Conservation (phyloP, 345 rosid genomes). For the Clarkia xantiana region DNA sequence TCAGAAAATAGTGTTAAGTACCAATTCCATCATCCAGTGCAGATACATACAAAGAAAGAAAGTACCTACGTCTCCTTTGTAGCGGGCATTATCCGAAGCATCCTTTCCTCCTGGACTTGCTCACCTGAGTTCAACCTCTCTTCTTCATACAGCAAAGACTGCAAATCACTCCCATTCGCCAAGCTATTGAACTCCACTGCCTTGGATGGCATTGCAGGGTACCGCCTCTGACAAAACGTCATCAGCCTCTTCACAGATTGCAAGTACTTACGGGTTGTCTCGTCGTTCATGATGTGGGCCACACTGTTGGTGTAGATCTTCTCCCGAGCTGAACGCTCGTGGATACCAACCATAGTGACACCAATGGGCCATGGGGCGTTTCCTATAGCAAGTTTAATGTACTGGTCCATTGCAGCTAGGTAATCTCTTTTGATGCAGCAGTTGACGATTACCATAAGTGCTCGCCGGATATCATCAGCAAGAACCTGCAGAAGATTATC, state of each 20-base stretch:
- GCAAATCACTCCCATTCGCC: slow-evolving; percentile 88
- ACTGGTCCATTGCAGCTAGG: slow-evolving; percentile 97
- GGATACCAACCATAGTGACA: slow-evolving; percentile 99
- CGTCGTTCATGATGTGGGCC: slow-evolving; percentile 97
- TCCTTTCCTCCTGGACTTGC: slow-evolving; percentile 41
- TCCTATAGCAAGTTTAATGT: slow-evolving; percentile 83
- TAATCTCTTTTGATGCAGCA: slow-evolving; percentile 85
- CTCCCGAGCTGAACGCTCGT: slow-evolving; percentile 96
- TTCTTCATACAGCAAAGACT: slow-evolving; percentile 79
- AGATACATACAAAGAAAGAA: too few relatives aligned
- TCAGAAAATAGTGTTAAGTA: not conserved
- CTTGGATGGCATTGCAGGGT: slow-evolving; percentile 83
- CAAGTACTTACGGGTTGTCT: slow-evolving; percentile 90
- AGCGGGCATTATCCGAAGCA: slow-evolving; percentile 63
- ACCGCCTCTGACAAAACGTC: slow-evolving; percentile 93
- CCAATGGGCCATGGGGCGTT: slow-evolving; percentile 99
- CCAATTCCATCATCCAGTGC: too few relatives aligned
- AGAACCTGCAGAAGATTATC: slow-evolving; percentile 38
- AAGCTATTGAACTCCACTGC: slow-evolving; percentile 96
- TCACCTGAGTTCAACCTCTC: slow-evolving; percentile 34
- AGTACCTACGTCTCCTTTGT: slow-evolving; percentile 32
- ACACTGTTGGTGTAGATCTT: slow-evolving; percentile 95
- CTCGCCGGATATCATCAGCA: slow-evolving; percentile 78
- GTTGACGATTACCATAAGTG: slow-evolving; percentile 60
- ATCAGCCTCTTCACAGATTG: slow-evolving; percentile 86